Evolutionary conservation across 1,284 basidiomycete species (phyloP), one percentile per base, ranked within the genome.

Genomic region (Boletus sp.): DNA sequence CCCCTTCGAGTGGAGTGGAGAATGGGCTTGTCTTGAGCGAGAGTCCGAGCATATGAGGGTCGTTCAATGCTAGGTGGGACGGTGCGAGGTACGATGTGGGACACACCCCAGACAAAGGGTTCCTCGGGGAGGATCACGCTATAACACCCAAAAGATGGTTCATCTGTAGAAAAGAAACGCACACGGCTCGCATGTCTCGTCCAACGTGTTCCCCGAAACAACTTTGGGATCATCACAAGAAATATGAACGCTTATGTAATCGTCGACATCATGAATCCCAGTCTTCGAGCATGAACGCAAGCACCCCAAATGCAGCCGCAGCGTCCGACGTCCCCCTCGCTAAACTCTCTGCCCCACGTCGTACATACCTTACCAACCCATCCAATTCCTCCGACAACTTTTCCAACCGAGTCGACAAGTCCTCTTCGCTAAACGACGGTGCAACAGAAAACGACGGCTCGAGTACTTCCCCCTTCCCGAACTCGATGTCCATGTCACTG

Each of bases 271-370:
- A 75, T 23, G 61, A 74, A 75, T 90, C 89, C 93, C 93, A 94
- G 68, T 94, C 92, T 60, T 93, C 89, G 55, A 95, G 77, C 38
- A 84, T 80, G 73, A 94, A 93, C 6, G 88, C 87, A 50, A 95
- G 78, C 56, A 92, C 83, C 1, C 83, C 86, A 75, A 93, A 94
- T 1, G 86, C 78, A 31, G 84, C 74, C 14, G 84, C 83, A 37
- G 80, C 84, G 52, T 88, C 85, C 21, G 78, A 78, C 38, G 76
- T 74, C 6, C 82, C 83, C 58, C 80, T 81, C 33, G 82, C 84
- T 54, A 91, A 76, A 66, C 78, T 84, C 71, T 90, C 91, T 31
- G 86, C 83, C 0, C 86, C 87, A 46, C 87, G 78, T 52, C 86
- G 75, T 9, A 94, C 70, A 68, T 88, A 89, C 51, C 87, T 78